A percentile compares a stretch with the other conserved stretches of the same genome.
Conservation (phyloP, 2,329 filamentous ascomycete genomes). For the Macrophomina tecta region DNA sequence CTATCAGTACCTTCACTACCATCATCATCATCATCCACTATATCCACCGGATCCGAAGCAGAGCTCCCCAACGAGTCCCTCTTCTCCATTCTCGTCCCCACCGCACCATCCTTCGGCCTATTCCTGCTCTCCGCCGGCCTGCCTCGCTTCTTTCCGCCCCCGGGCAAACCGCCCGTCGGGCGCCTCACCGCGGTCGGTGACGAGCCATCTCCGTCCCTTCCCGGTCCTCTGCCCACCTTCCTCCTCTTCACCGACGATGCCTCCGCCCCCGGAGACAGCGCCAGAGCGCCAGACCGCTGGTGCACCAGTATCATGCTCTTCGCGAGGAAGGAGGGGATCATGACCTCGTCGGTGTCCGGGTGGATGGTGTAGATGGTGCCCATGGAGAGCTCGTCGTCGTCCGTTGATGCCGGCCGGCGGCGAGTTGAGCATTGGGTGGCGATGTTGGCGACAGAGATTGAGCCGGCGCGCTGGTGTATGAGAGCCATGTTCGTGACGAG, state of each 20-base stretch:
- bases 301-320: not conserved
- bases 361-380: not conserved
- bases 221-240: not conserved
- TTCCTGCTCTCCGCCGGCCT: not conserved
- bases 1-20: not conserved
- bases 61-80: not conserved
- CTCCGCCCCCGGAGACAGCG: not conserved
- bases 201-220: not conserved
- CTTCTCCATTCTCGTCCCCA: not conserved
- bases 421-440: too few relatives aligned
- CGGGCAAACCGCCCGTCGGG: not conserved
- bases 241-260: not conserved
- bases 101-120: not conserved
- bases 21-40: slow-evolving; percentile 2
- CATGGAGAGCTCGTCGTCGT: not conserved
- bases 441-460: not conserved
- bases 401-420: too few relatives aligned
- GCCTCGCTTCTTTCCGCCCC: not conserved
- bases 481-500: not conserved
- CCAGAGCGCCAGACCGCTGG: not conserved
- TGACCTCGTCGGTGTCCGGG: not conserved
- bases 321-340: not conserved
- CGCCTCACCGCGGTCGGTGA: too few relatives aligned
- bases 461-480: not conserved
- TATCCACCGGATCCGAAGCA: not conserved